A percentile compares a stretch with the other conserved stretches of the same genome.
These are phyloP conservation scores for Cercospora sesami DNA, from an alignment of 2,329 filamentous ascomycete species.

Conservation along the genomic window DNA sequence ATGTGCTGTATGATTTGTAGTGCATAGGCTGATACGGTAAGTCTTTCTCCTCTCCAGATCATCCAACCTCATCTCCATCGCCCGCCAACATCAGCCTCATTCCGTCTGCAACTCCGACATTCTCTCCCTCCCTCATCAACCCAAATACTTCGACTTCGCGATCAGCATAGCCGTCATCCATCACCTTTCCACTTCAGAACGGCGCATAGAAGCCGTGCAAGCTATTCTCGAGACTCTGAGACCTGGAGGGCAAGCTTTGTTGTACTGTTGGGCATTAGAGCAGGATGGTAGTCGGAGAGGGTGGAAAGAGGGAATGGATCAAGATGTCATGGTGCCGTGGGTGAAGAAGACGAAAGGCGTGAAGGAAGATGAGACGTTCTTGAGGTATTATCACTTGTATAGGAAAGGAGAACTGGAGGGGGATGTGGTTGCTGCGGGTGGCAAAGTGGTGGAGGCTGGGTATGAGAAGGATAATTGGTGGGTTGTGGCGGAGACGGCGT, in stretches of 20 bases:
- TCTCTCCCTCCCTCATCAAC: constrained; percentile 76
- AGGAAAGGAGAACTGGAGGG: constrained; percentile 80
- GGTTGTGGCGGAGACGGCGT: constrained; percentile 46
- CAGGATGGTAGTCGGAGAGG: constrained; percentile 82
- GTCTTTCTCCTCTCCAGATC: constrained; percentile 48
- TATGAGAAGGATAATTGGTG: constrained; percentile 99
- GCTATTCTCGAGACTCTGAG: constrained; percentile 68
- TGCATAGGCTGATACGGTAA: constrained; percentile 17
- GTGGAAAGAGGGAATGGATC: constrained; percentile 79
- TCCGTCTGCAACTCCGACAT: constrained; percentile 78
- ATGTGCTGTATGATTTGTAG: too few species aligned
- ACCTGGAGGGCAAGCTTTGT: constrained; percentile 64
- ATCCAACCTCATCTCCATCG: constrained; percentile 59
- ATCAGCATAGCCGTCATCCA: constrained; percentile 94
- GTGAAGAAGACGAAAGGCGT: constrained; percentile 52
- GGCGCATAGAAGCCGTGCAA: constrained; percentile 71
- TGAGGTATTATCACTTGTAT: constrained; percentile 95
- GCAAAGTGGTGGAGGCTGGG: constrained; percentile 72
- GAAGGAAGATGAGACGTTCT: constrained; percentile 59
- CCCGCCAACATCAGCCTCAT: constrained; percentile 59
- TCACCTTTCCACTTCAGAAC: constrained; percentile 76
- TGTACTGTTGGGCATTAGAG: constrained; percentile 96
- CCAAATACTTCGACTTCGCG: constrained; percentile 72
- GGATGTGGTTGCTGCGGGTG: constrained; percentile 73
- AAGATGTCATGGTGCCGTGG: constrained; percentile 97